phyloP scores from a whole-genome alignment of 495 filamentous ascomycete genomes.

The Podospora sp. region DNA sequence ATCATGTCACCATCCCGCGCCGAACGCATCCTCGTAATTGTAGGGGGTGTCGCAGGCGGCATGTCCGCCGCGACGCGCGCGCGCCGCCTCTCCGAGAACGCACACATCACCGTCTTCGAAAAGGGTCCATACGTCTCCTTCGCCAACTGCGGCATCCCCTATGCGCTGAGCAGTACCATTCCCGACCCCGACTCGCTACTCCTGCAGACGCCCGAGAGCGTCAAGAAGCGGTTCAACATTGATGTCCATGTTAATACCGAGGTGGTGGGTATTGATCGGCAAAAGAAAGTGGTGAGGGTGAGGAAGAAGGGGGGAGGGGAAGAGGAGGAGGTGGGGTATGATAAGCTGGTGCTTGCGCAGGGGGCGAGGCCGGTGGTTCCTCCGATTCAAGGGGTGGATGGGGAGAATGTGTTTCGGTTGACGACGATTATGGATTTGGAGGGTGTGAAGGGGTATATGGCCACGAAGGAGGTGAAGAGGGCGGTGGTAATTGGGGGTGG shows the following conservation, averaged over 20 bases:
- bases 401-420: slow-evolving; percentile 33
- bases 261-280: slow-evolving; percentile 23
- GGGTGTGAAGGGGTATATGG: slow-evolving; percentile 25
- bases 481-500: slow-evolving; percentile 36
- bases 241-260: slow-evolving; percentile 29
- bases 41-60: slow-evolving; percentile 39
- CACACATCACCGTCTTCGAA: slow-evolving; percentile 40
- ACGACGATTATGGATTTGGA: slow-evolving; percentile 35
- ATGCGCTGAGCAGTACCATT: slow-evolving; percentile 37
- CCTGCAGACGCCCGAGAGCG: slow-evolving; percentile 31
- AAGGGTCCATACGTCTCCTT: slow-evolving; percentile 37
- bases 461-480: slow-evolving; percentile 8
- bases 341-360: slow-evolving; percentile 34
- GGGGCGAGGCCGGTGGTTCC: slow-evolving; percentile 32
- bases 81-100: slow-evolving; percentile 35
- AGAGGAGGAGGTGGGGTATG: slow-evolving; percentile 24
- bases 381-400: slow-evolving; percentile 23
- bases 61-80: slow-evolving; percentile 39
- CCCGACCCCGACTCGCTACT: slow-evolving; percentile 25
- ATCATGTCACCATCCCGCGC: not conserved
- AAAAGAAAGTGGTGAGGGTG: not conserved
- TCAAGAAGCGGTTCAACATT: slow-evolving; percentile 34
- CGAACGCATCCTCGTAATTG: slow-evolving; percentile 23
- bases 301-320: too few relatives aligned
- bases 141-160: slow-evolving; percentile 43